phyloP scores from a whole-genome alignment of 768 basidiomycete genomes.

The Phaeotremella fagi region DNA sequence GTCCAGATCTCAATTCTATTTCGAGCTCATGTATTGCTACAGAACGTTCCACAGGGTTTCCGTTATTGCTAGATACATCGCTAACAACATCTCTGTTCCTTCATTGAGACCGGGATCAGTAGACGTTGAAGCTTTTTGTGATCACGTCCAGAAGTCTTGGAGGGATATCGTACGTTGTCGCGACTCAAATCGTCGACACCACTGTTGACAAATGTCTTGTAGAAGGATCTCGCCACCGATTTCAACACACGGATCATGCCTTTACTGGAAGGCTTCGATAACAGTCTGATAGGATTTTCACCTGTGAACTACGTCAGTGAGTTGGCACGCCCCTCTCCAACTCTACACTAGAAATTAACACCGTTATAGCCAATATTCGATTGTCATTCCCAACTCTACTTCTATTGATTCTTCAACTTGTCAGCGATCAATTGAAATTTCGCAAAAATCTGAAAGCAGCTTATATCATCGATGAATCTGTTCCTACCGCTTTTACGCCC shows the following conservation, averaged over 20 bases:
- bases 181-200: neutral
- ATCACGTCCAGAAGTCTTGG: conserved; percentile 12
- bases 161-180: conserved; percentile 13
- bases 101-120: conserved; percentile 11
- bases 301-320: conserved; percentile 16
- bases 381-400: conserved; percentile 21
- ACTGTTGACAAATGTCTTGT: neutral
- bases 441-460: conserved; percentile 11
- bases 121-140: conserved; percentile 17
- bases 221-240: conserved; percentile 7
- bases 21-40: neutral
- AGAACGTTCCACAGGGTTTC: conserved; percentile 20
- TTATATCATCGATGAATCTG: conserved; percentile 4
- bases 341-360: neutral
- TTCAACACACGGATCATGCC: conserved; percentile 3
- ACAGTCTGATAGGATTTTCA: conserved; percentile 23
- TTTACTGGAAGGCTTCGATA: conserved; percentile 2
- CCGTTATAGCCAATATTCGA: conserved; percentile 18
- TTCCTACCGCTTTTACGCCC: neutral
- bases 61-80: conserved; percentile 10
- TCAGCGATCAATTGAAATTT: conserved; percentile 24
- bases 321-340: neutral
- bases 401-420: conserved; percentile 22
- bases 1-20: conserved; percentile 6
- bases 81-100: conserved; percentile 10